Evolutionary conservation across 768 basidiomycete species (phyloP).

Genomic region (Chiua virens): DNA sequence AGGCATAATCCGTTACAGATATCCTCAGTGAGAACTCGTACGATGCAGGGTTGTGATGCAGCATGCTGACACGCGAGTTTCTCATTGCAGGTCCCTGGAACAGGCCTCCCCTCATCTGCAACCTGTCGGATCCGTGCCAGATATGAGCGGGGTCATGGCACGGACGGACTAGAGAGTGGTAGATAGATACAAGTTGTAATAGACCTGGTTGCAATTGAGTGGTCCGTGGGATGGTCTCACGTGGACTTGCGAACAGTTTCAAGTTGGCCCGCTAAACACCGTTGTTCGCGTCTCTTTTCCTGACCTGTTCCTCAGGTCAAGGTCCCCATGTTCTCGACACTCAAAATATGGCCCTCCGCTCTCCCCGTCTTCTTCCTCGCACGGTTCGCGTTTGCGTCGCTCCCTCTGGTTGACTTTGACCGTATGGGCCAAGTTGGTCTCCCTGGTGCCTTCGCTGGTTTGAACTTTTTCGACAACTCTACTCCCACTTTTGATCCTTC

Average conservation of each 20-base stretch:
- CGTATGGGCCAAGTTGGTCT: slow-evolving; percentile 92
- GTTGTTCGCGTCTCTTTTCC: neutral
- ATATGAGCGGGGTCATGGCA: slow-evolving; percentile 35
- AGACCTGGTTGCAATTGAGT: slow-evolving; percentile 3
- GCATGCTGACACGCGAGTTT: neutral
- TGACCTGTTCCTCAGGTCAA: neutral
- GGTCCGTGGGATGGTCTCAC: slow-evolving; percentile 23
- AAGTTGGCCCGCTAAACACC: neutral
- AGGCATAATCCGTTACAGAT: slow-evolving; percentile 60
- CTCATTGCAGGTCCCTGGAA: slow-evolving; percentile 47
- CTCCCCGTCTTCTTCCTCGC: slow-evolving; percentile 20
- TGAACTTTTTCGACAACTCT: slow-evolving; percentile 70
- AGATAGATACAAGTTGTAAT: neutral
- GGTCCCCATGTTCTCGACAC: slow-evolving; percentile 7
- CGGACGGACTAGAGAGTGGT: slow-evolving; percentile 27
- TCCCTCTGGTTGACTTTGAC: slow-evolving; percentile 65
- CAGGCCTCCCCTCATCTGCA: slow-evolving; percentile 61
- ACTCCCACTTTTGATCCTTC: slow-evolving; percentile 65
- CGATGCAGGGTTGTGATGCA: neutral
- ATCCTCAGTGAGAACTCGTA: slow-evolving; percentile 64
- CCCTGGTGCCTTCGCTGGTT: slow-evolving; percentile 84
- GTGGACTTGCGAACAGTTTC: slow-evolving; percentile 17
- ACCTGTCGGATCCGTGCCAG: slow-evolving; percentile 50
- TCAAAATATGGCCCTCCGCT: slow-evolving; percentile 25
- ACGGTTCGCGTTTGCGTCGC: slow-evolving; percentile 33